phyloP scores from a whole-genome alignment of 176 grass and related monocot genomes.

The maize (Zea mays) region Zm-B73-REFERENCE-NAM-5.0 NC_050096.1:295091501-295092000 shows the following conservation, averaged over 20 bases:
- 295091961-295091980: conserved; percentile 84
- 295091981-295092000: conserved; percentile 94
- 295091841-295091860: conserved; percentile 77
- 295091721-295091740: conserved; percentile 78
- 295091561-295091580: conserved; percentile 24
- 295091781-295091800: conserved; percentile 69
- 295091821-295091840: conserved; percentile 96
- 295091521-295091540: background rate
- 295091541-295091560: background rate
- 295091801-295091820: conserved; percentile 80
- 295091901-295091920: background rate
- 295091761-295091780: conserved; percentile 74
- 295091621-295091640: background rate
- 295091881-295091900: background rate
- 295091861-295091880: conserved; percentile 18
- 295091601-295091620: background rate
- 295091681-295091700: background rate
- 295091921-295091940: background rate
- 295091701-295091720: background rate
- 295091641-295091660: background rate
- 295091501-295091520: background rate
- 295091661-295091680: background rate
- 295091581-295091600: background rate
- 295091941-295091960: conserved; percentile 75
- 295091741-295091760: conserved; percentile 65